Evolutionary conservation across 2,329 filamentous ascomycete species (phyloP), one percentile per base, ranked within the genome.

Genomic region (Trichoderma sp.): DNA sequence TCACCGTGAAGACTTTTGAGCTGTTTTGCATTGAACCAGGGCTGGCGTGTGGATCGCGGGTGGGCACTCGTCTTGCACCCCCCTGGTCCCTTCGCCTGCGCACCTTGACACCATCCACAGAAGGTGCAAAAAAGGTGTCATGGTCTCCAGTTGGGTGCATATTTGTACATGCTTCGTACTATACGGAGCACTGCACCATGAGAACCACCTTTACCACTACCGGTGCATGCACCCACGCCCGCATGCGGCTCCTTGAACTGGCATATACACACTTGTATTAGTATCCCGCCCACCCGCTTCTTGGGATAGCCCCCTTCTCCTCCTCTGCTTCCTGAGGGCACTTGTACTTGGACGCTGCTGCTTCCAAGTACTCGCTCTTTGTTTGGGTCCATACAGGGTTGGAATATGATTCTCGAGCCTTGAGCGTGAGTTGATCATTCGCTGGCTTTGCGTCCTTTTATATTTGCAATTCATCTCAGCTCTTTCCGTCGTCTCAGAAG

Each of bases 21-120:
- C 43, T 68, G 63, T 72, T 68, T 72, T 72, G 70, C 63, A 68
- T 72, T 66, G 58, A 60, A 60, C 70, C 39, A 63, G 70, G 70
- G 70, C 63, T 36, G 34, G 11, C 47, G 64, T 53, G 70, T 68
- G 63, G 70, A 72, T 63, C 64, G 18, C 53, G 43, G 18, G 70
- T 62, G 56, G 63, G 51, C 64, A 51, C 43, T 51, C 43, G 43
- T 39, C 51, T 36, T 58, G 32, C 39, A 43, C 69, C 51, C 69
- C 69, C 69, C 61, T 56, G 58, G 68, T 39, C 61, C n/a, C 43
- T 51, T 71, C 61, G 68, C 61, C 51, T 65, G 51, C 69, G 64
- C 47, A 30, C 58, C 60, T 65, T 71, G 69, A 58, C 47, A 61
- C 61, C 60, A 69, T 61, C 66, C 47, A n/a, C 21, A 56, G 51